phyloP scores from a whole-genome alignment of 2,329 filamentous ascomycete genomes.

The Ophiostoma triangulosporum region DNA sequence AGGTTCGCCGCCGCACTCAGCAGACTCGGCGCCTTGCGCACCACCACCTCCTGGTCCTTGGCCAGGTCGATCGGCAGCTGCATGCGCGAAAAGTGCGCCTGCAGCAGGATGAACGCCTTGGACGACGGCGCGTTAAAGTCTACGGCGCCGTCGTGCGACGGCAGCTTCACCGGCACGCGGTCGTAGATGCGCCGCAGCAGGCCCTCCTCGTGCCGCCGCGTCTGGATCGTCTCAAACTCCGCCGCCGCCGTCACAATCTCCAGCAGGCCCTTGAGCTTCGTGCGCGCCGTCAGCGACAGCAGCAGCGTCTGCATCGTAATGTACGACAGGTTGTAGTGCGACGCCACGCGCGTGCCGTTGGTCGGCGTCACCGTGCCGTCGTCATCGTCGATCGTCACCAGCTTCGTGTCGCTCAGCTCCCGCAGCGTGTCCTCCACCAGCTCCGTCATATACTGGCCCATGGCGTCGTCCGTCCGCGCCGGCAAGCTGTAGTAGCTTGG shows the following conservation, averaged over 20 bases:
- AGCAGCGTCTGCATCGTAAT: slow-evolving; percentile 99
- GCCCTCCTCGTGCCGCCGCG: slow-evolving; percentile 79
- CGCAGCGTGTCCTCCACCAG: slow-evolving; percentile 85
- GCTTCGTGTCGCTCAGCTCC: slow-evolving; percentile 82
- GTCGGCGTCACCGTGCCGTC: slow-evolving; percentile 80
- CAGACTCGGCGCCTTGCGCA: slow-evolving; percentile 74
- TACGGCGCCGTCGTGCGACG: slow-evolving; percentile 37
- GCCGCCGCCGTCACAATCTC: slow-evolving; percentile 96
- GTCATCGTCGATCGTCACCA: slow-evolving; percentile 89
- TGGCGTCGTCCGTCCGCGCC: slow-evolving; percentile 76
- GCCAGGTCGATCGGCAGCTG: slow-evolving; percentile 88
- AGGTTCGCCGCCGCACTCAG: slow-evolving; percentile 91
- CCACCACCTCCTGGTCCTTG: slow-evolving; percentile 84
- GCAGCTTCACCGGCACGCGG: slow-evolving; percentile 88
- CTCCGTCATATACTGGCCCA: slow-evolving; percentile 91
- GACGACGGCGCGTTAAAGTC: slow-evolving; percentile 92
- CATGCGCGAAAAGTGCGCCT: slow-evolving; percentile 96
- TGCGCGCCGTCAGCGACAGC: slow-evolving; percentile 73
- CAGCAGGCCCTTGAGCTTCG: slow-evolving; percentile 90
- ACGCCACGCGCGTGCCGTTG: slow-evolving; percentile 94
- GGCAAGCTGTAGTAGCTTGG: slow-evolving; percentile 90
- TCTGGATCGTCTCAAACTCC: slow-evolving; percentile 86
- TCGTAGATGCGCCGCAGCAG: slow-evolving; percentile 88
- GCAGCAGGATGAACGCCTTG: slow-evolving; percentile 93
- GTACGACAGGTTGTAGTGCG: slow-evolving; percentile 99